Conservation (phyloP, 495 filamentous ascomycete genomes). For the Penicillium lividum region DNA sequence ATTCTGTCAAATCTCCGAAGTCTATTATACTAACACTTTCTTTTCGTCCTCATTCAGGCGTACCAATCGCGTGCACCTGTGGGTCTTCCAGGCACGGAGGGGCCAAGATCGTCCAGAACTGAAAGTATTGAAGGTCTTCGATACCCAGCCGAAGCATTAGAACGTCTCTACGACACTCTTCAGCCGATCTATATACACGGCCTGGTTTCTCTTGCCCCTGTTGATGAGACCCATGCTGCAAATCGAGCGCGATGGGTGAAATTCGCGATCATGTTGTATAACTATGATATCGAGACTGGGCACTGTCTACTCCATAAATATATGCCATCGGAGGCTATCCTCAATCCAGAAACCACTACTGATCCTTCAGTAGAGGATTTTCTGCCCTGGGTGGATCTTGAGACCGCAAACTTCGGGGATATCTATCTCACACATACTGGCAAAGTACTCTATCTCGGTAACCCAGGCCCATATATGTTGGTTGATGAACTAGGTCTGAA, state of each 20-base stretch:
- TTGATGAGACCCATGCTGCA: slow-evolving; percentile 3
- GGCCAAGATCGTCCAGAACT: not conserved
- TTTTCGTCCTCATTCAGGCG: not conserved
- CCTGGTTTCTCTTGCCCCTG: slow-evolving; percentile 6
- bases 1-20: slow-evolving; percentile 1
- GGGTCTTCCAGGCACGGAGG: slow-evolving; percentile 9
- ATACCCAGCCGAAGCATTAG: slow-evolving; percentile 8
- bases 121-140: slow-evolving; percentile 4
- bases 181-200: not conserved
- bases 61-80: slow-evolving; percentile 10
- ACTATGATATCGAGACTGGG: slow-evolving; percentile 10
- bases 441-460: not conserved
- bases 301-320: slow-evolving; percentile 1
- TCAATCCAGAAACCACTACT: slow-evolving; percentile 6
- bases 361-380: slow-evolving; percentile 9
- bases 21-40: slow-evolving; percentile 5
- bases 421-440: slow-evolving; percentile 10
- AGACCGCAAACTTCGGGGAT: slow-evolving; percentile 3
- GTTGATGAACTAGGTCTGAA: slow-evolving; percentile 7
- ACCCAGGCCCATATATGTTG: slow-evolving; percentile 4
- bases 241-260: slow-evolving; percentile 10
- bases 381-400: slow-evolving; percentile 5
- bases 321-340: slow-evolving; percentile 5
- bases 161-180: slow-evolving; percentile 6
- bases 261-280: slow-evolving; percentile 7